Base-by-base conservation (phyloP, 805 yeast genomes). In the Tetrapisispora pingtungensis region DNA sequence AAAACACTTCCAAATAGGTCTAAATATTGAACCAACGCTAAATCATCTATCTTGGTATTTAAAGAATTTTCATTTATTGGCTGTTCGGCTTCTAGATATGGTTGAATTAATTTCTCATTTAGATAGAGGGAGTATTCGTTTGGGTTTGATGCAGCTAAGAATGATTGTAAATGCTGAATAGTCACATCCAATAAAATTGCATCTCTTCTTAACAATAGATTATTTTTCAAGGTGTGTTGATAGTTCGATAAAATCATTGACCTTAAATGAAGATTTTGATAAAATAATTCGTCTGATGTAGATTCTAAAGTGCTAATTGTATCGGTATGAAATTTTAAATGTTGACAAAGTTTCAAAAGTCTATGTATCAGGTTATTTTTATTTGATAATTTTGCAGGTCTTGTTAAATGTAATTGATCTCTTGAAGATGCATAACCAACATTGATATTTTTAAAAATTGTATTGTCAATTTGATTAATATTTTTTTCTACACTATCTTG, bases 61-160 rank as follows among this genome's bases (percentile, higher is more conserved):
- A 10, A 15, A 10, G 14, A 10, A 27, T 37, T 12, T 10, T 26
- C 33, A 27, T 15, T 27, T 1, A 10, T 7, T 26, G 65, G 51
- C 38, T 70, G 74, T 28, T 60, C 65, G 28, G 64, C 50, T 18
- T 48, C 39, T 12, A 59, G 40, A 28, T 37, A 37, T 13, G 61
- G 63, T 18, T 46, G 48, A 7, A 56, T 24, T 15, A 62, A 49
- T 26, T 48, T 50, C 12, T 41, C 10, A 26, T 47, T 42, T 18
- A 41, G 63, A 54, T 66, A 71, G 10, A 62, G 58, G 24, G 62
- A 67, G 46, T 64, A 72, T 40, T 72, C 75, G 0, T 47, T 42
- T 27, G 75, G 70, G 52, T 77, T 75, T 3, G 80, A 62, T 14
- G 79, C 75, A 1, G 80, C 74, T 8, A 75, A 38, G 54, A 65